Percentiles rank a stretch among this genome's conserved stretches.
Conservation (phyloP, 2,329 filamentous ascomycete species). For the Xenosphaeropsis pyriputrescens region DNA sequence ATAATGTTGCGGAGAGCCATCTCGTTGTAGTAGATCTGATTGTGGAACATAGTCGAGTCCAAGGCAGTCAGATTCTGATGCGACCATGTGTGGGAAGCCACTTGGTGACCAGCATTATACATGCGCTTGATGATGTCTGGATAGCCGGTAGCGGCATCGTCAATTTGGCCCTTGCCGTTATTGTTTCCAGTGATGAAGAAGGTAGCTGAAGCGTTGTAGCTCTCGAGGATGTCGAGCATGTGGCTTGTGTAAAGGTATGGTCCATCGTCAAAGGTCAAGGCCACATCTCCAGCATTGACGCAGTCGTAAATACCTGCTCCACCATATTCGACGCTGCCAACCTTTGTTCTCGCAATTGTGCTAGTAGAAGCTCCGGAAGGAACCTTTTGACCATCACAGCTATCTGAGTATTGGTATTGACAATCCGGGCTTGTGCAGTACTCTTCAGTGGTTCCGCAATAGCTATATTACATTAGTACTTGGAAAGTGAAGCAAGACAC, state of each 20-base stretch:
- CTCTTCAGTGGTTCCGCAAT: slow-evolving; percentile 21
- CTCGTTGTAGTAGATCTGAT: slow-evolving; percentile 36
- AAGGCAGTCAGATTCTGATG: slow-evolving; percentile 32
- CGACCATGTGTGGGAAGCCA: slow-evolving; percentile 43
- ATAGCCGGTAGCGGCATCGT: slow-evolving; percentile 29
- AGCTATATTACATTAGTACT: slow-evolving; percentile 9
- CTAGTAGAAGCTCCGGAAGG: slow-evolving; percentile 39
- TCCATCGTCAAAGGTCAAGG: slow-evolving; percentile 54
- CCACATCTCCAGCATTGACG: slow-evolving; percentile 41
- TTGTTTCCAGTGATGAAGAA: slow-evolving; percentile 38
- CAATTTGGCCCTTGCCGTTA: slow-evolving; percentile 38
- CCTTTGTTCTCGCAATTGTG: slow-evolving; percentile 27
- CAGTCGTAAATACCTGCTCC: slow-evolving; percentile 40
- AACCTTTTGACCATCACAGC: slow-evolving; percentile 41
- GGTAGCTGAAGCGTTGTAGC: slow-evolving; percentile 47
- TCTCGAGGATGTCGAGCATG: slow-evolving; percentile 43
- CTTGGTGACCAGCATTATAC: slow-evolving; percentile 36
- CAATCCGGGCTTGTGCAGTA: slow-evolving; percentile 48
- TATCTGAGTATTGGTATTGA: slow-evolving; percentile 41
- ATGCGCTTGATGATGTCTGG: slow-evolving; percentile 27
- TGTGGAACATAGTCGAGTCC: slow-evolving; percentile 24
- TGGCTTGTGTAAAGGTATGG: slow-evolving; percentile 45
- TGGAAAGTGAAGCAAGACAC: neutral
- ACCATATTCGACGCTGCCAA: slow-evolving; percentile 41
- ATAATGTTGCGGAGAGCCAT: slow-evolving; percentile 39